Base-by-base conservation (phyloP, 305 asterid species). In the Solanum hybrid region DNA sequence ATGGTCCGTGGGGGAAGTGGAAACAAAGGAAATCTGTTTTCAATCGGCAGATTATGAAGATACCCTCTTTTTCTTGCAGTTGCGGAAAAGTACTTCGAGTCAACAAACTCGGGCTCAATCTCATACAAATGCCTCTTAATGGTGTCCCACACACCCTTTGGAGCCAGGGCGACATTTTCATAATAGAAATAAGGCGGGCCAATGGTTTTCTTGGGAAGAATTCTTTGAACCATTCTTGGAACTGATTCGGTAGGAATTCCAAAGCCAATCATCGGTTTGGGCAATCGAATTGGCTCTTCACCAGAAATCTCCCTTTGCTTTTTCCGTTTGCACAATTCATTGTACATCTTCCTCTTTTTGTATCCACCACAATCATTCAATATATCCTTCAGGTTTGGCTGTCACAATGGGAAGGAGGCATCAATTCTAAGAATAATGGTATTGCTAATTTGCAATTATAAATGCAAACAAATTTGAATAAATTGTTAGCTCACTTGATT, bases 91-190 rank as follows among this genome's bases (percentile, higher is more conserved):
- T 92, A 93, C 91, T 94, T 97, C 0, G 99, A 97, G 85, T 97
- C 99, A 0, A 97, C 99, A 11, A 96, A 97, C 60, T 97, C 99
- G 0, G 99, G 99, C 35, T 94, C 93, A 2, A 96, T 72, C 1
- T 95, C 95, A 10, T 92, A 95, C 11, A 97, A 87, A 85, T 88
- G 92, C 10, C 96, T 88, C 1, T 97, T 94, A 79, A 97, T 97
- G 1, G 94, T 92, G 90, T 96, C 98, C 99, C 99, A 97, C 4
- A 93, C 99, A 4, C 98, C 99, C 91, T 95, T 96, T 0, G 99
- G 99, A 14, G 99, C 94, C 17, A 95, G 92, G 12, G 99, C 99
- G 4, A 97, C 99, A 82, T 95, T 97, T 88, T 97, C 99, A 19
- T 97, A 95, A 27, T 97, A 96, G 79, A 96, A 97, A 77, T 73